Evolutionary conservation across 352 stramenopile species (phyloP), one percentile per base, ranked within the genome.

Genomic region (Pythium diclinum): DNA sequence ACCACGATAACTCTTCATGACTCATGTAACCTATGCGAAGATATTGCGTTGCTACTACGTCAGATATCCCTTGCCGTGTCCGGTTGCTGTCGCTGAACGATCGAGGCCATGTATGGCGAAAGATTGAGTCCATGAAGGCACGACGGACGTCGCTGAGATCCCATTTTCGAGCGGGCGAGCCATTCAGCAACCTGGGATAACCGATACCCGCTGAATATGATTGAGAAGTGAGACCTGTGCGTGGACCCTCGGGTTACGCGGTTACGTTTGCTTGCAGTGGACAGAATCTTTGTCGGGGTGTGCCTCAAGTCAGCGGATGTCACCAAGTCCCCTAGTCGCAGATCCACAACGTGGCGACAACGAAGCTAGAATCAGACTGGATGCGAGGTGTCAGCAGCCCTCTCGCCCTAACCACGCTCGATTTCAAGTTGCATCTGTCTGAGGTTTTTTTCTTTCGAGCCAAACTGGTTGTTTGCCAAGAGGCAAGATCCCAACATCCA

Each of bases 271-370:
- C 44, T 23, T 6, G n/a, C 42, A 51, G 44, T 25, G 44, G 44
- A 51, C 44, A 51, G 44, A 51, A 51, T 51, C 44, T 30, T 14
- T 14, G 44, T 51, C 17, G 19, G 6, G 19, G 44, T 30, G 44
- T 28, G 44, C n/a, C 44, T 32, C 51, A 46, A 51, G 53, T 68
- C 54, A 65, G 25, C 63, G 54, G 49, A 54, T 69, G 63, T 65
- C 63, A 46, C 11, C 36, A 6, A 32, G 16, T 61, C 8, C 56
- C 63, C 57, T 65, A 63, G 25, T 56, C 57, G n/a, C 56, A 23
- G 3, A 23, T 23, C 16, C 17, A 61, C 63, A 61, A 69, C 28
- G 21, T 56, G 56, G 65, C 63, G 63, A 69, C 21, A 47, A 13
- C 14, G 25, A 16, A 13, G 46, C 55, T 16, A 30, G 61, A 63